Evolutionary conservation across 2,329 filamentous ascomycete species (phyloP), one percentile per base, ranked within the genome.

Genomic region (Didymellaceae sp.): DNA sequence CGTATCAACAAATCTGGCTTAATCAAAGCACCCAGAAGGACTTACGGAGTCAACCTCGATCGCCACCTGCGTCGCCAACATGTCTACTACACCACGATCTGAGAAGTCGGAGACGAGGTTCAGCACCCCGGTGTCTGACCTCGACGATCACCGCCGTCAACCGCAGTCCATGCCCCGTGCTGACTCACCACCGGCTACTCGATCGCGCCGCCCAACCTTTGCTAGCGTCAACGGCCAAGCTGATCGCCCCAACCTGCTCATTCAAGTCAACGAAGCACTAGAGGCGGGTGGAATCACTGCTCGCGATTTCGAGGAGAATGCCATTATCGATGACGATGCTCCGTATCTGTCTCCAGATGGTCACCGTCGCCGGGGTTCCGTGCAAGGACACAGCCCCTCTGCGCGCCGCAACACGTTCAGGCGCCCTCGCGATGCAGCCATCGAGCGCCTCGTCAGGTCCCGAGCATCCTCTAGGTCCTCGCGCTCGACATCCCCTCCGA

Each of bases 221-320:
- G 88, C 89, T 58, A 90, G 87, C 45, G 78, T 89, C 46, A 72
- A 78, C 35, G 74, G 75, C 38, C 57, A 68, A 24, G 54, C 60
- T 21, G 67, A 77, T 49, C 65, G 77, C 62, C 72, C 78, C 11
- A 72, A 75, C 42, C 58, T 80, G 26, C 74, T 81, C 11, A 50
- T 66, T 5, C 72, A 77, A 44, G 67, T 80, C 47, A 77, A 73
- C 61, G 75, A 80, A 58, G 75, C 73, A 3, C 69, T 81, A 33
- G 70, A 75, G 44, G 63, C 68, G 16, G 64, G 74, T 20, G 69
- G 72, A 22, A 71, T 77, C n/a, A 75, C 74, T 33, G 65, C 89
- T 30, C 85, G 90, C 48, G 91, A 96, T 70, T 96, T 96, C 60
- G 92, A 97, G 72, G 92, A 97, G 72, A 86, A 94, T 61, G 91